phyloP scores from a whole-genome alignment of 805 yeast genomes.

The Saccharomycopsis malanga region DNA sequence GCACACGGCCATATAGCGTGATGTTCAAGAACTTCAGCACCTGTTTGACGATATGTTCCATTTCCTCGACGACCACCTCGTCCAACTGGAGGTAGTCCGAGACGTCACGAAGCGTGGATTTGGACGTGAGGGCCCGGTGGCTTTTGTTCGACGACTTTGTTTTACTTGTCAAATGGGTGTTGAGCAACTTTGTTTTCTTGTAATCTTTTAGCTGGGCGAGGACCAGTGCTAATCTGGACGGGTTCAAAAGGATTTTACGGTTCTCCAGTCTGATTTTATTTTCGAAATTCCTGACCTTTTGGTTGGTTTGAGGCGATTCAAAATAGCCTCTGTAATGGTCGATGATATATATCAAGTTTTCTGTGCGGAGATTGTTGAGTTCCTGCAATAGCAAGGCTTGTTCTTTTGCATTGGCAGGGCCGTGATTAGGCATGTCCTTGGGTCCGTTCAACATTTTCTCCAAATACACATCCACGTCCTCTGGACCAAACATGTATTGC shows the following conservation, averaged over 20 bases:
- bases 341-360: constrained; percentile 6
- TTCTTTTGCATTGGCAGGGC: no score
- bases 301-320: background rate
- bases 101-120: constrained; percentile 6
- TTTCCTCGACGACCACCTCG: constrained; percentile 10
- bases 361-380: constrained; percentile 4
- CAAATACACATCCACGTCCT: constrained; percentile 4
- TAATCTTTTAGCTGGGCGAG: background rate
- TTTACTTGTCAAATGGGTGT: background rate
- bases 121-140: constrained; percentile 6
- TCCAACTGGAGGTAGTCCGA: constrained; percentile 10
- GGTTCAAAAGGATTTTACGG: background rate
- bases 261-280: background rate
- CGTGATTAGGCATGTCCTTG: no score
- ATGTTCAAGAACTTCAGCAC: constrained; percentile 9
- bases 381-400: no score
- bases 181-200: background rate
- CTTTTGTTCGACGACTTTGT: background rate
- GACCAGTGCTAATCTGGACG: background rate
- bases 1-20: constrained; percentile 9
- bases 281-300: background rate
- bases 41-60: constrained; percentile 12
- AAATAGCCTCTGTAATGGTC: constrained; percentile 8
- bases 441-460: background rate
- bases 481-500: constrained; percentile 11